A percentile compares a stretch with the other conserved stretches of the same genome.
Evolutionary conservation across 116 monocot species (phyloP).

Genomic region (Thalassia testudinum): DNA sequence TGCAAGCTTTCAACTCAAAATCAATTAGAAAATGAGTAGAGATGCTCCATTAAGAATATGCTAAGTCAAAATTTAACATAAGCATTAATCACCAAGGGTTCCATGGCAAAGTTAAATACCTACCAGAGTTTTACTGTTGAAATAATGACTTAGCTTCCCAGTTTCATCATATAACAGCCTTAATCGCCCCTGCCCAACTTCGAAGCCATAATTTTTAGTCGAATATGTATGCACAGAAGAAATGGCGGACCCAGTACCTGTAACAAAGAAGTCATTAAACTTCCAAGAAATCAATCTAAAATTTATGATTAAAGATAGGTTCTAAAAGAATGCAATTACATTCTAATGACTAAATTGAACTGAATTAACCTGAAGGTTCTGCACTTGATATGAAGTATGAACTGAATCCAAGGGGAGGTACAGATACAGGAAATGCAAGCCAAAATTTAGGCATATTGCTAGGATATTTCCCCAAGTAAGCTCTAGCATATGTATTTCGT

Average conservation of each 20-base stretch:
- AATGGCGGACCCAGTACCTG: too few relatives aligned
- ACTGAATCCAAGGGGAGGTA: conserved; percentile 87
- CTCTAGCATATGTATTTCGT: conserved; percentile 49
- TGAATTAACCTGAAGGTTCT: conserved; percentile 30
- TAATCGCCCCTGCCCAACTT: conserved; percentile 62
- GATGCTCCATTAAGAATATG: too few relatives aligned
- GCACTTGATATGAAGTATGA: conserved; percentile 62
- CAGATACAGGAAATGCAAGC: conserved; percentile 78
- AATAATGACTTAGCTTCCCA: conserved; percentile 42
- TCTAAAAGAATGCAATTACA: not conserved
- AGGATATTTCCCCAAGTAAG: conserved; percentile 50
- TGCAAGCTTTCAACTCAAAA: too few relatives aligned
- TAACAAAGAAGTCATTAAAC: too few relatives aligned
- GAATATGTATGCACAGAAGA: too few relatives aligned
- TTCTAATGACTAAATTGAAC: too few relatives aligned
- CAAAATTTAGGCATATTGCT: conserved; percentile 54
- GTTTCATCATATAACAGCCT: conserved; percentile 55
- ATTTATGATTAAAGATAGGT: not conserved
- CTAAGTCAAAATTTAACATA: too few relatives aligned
- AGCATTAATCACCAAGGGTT: too few relatives aligned
- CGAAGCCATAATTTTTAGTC: not conserved
- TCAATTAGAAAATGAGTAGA: too few relatives aligned
- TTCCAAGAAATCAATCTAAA: too few relatives aligned
- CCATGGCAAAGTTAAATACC: not conserved
- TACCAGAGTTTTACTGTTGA: conserved; percentile 56